phyloP scores from a whole-genome alignment of 208 protist species.

The Wallacemonas rigidus region DNA sequence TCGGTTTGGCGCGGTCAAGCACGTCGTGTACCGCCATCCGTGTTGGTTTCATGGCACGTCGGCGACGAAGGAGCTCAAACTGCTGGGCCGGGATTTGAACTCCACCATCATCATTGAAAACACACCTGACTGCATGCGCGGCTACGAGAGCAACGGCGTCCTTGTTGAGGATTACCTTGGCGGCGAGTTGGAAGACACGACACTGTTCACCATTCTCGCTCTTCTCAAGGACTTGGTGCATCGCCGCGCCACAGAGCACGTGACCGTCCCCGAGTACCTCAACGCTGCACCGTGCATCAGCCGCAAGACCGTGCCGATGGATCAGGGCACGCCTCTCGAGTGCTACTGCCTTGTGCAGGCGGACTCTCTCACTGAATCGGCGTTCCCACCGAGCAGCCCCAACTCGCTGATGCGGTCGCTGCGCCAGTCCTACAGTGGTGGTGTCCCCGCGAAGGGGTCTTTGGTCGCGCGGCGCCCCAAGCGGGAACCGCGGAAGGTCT shows the following conservation, averaged over 20 bases:
- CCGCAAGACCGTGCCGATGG: constrained; percentile 54
- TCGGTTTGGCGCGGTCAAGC: constrained; percentile 47
- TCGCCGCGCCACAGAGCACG: constrained; percentile 33
- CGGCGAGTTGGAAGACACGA: constrained; percentile 87
- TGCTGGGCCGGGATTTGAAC: constrained; percentile 78
- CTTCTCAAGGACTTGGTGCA: constrained; percentile 76
- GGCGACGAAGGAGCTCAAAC: constrained; percentile 77
- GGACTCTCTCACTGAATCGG: not conserved
- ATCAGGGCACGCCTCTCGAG: constrained; percentile 60
- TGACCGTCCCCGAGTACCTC: constrained; percentile 81
- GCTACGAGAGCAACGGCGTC: constrained; percentile 86
- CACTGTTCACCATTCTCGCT: constrained; percentile 59
- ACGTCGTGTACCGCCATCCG: constrained; percentile 81
- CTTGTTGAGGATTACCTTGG: constrained; percentile 91
- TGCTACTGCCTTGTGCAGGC: constrained; percentile 69
- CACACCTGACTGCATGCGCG: constrained; percentile 88
- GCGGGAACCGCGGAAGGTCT: constrained; percentile 1
- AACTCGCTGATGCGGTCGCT: constrained; percentile 9
- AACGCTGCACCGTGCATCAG: constrained; percentile 37
- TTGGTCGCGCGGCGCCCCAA: not conserved
- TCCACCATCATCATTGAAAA: constrained; percentile 90
- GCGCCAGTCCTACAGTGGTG: not conserved
- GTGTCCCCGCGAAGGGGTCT: not conserved
- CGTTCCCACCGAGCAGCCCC: not conserved
- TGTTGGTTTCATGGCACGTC: constrained; percentile 68